These are phyloP conservation scores for Helotiales sp. DNA, from an alignment of 2,329 filamentous ascomycete species.

Conservation along the genomic window DNA sequence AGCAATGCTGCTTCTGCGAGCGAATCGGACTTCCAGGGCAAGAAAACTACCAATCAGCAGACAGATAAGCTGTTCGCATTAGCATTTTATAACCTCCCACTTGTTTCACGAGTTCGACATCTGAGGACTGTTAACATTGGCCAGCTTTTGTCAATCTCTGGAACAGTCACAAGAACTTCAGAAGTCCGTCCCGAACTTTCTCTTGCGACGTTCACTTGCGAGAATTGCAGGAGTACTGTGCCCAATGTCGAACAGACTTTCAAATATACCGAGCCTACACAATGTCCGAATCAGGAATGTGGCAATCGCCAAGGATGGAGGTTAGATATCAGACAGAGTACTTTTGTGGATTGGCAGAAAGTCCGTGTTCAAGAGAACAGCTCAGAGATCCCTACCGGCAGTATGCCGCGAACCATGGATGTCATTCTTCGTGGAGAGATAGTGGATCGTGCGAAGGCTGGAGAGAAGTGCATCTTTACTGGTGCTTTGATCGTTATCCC, in stretches of 20 bases:
- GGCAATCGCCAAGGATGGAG: slow-evolving; percentile 92
- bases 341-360: slow-evolving; percentile 99
- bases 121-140: slow-evolving; percentile 88
- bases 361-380: slow-evolving; percentile 98
- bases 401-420: slow-evolving; percentile 98
- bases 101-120: slow-evolving; percentile 37
- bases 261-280: slow-evolving; percentile 92
- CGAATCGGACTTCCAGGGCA: slow-evolving; percentile 62
- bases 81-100: slow-evolving; percentile 73
- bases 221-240: slow-evolving; percentile 80
- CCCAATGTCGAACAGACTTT: slow-evolving; percentile 97
- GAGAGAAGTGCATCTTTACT: slow-evolving; percentile 97
- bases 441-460: slow-evolving; percentile 94
- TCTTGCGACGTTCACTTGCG: slow-evolving; percentile 88
- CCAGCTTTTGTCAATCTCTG: slow-evolving; percentile 90
- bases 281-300: slow-evolving; percentile 87
- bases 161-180: slow-evolving; percentile 93
- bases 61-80: slow-evolving; percentile 91
- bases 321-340: slow-evolving; percentile 94
- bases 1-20: slow-evolving; percentile 62
- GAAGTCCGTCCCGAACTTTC: slow-evolving; percentile 95
- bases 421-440: slow-evolving; percentile 96
- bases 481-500: slow-evolving; percentile 95
- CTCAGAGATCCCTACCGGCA: slow-evolving; percentile 95
- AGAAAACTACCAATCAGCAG: slow-evolving; percentile 86